These are phyloP conservation scores for Pseudevernia furfuracea DNA, from an alignment of 495 filamentous ascomycete genomes.

Conservation along the genomic window DNA sequence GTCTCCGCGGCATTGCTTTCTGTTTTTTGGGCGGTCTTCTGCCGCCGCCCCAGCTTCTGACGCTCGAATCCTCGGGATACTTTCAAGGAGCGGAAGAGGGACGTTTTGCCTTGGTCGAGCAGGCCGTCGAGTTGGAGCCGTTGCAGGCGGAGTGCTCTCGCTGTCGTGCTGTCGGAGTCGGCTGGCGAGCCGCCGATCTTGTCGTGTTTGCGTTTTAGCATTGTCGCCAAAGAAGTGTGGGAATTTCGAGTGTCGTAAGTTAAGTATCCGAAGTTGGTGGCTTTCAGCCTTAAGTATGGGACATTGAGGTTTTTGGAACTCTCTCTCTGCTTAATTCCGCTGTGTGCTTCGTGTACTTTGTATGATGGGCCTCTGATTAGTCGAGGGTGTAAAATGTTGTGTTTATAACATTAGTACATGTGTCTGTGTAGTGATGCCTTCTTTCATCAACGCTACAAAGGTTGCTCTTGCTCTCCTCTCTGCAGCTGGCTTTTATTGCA, in stretches of 20 bases:
- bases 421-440: conserved; percentile 6
- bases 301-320: too few species aligned
- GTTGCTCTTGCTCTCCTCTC: conserved; percentile 38
- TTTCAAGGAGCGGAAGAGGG: conserved; percentile 64
- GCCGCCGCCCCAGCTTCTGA: conserved; percentile 73
- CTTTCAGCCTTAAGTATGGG: neutral
- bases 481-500: conserved; percentile 36
- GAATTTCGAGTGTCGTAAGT: neutral
- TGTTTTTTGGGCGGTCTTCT: conserved; percentile 56
- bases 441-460: conserved; percentile 26
- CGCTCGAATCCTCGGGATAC: conserved; percentile 78
- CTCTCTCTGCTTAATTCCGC: neutral
- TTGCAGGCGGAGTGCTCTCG: conserved; percentile 5
- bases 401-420: neutral
- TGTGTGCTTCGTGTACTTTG: neutral
- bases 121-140: conserved; percentile 42
- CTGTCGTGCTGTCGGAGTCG: neutral
- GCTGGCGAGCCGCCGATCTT: conserved; percentile 28
- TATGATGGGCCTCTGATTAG: neutral
- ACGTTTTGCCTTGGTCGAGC: conserved; percentile 49
- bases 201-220: conserved; percentile 45
- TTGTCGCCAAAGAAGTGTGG: conserved; percentile 15
- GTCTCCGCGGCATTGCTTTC: conserved; percentile 37
- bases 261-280: neutral
- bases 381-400: neutral